A percentile compares a stretch with the other conserved stretches of the same genome.
phyloP scores from a whole-genome alignment of 208 protist species.

The Acanthamoeba healyi region DNA sequence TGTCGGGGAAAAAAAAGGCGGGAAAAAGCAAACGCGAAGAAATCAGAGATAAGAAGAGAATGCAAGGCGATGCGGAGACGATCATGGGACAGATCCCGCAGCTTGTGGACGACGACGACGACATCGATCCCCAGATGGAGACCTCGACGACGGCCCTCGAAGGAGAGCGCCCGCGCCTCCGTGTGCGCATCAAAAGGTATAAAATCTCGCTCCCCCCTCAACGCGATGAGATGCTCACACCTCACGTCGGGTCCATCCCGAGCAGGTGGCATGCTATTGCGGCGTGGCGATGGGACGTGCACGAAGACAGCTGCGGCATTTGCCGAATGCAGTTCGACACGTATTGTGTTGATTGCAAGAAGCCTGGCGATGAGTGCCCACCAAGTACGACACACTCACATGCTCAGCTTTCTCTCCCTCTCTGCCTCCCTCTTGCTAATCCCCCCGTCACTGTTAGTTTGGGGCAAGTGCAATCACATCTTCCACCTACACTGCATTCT shows the following conservation, averaged over 20 bases:
- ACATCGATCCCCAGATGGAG: not conserved
- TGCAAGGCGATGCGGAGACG: not conserved
- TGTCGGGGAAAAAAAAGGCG: no score
- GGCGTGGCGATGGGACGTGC: conserved; percentile 87
- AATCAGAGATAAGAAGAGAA: not conserved
- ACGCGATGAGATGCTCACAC: no score
- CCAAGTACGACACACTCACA: conserved; percentile 75
- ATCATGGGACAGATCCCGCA: not conserved
- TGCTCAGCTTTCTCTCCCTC: not conserved
- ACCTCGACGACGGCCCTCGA: not conserved
- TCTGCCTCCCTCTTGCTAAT: not conserved
- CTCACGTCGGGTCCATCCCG: no score
- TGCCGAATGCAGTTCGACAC: conserved; percentile 88
- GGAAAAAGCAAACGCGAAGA: not conserved
- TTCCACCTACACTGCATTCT: conserved; percentile 92
- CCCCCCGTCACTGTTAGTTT: conserved; percentile 77
- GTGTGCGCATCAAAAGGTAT: conserved; percentile 24
- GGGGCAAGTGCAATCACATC: conserved; percentile 88
- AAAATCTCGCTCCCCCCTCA: no score
- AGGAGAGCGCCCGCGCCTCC: not conserved
- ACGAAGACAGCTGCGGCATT: conserved; percentile 90
- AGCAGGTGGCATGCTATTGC: conserved; percentile 87
- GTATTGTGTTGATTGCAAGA: conserved; percentile 87
- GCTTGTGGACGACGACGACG: conserved; percentile 9
- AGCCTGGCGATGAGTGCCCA: conserved; percentile 89